A percentile compares a stretch with the other conserved stretches of the same genome.
phyloP scores from a whole-genome alignment of 345 rosid species.

The Firmiana major region DNA sequence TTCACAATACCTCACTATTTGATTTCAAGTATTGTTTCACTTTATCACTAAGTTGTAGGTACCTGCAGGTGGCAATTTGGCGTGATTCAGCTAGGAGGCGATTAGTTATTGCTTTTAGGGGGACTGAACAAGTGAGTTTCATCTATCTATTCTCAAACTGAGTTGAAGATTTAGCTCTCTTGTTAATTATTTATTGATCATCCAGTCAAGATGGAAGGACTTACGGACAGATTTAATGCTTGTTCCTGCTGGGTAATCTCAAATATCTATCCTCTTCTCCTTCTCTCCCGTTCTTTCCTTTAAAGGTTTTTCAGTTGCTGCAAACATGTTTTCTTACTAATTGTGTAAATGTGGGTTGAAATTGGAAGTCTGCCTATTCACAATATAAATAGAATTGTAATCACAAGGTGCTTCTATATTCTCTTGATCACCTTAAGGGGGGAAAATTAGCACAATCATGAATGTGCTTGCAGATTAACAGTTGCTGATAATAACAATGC shows the following conservation, averaged over 20 bases:
- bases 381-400: not conserved
- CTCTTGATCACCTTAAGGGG: not conserved
- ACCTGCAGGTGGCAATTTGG: conserved; percentile 87
- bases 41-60: conserved; percentile 26
- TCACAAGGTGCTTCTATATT: not conserved
- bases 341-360: not conserved
- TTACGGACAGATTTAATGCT: conserved; percentile 87
- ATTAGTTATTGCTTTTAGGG: conserved; percentile 89
- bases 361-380: not conserved
- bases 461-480: not conserved
- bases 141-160: conserved; percentile 14
- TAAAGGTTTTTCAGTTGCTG: not conserved
- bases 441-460: not conserved
- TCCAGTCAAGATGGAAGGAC: conserved; percentile 92
- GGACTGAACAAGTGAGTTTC: conserved; percentile 84
- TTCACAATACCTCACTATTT: not conserved
- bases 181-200: conserved; percentile 22
- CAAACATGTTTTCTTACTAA: not conserved
- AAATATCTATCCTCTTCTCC: conserved; percentile 13
- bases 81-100: conserved; percentile 77
- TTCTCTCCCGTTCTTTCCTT: not conserved
- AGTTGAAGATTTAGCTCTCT: conserved; percentile 6
- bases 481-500: not conserved
- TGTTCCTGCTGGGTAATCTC: conserved; percentile 78
- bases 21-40: conserved; percentile 11